These are phyloP conservation scores for Agaricales sp. DNA, from an alignment of 1,284 basidiomycete species.

Conservation along the genomic window DNA sequence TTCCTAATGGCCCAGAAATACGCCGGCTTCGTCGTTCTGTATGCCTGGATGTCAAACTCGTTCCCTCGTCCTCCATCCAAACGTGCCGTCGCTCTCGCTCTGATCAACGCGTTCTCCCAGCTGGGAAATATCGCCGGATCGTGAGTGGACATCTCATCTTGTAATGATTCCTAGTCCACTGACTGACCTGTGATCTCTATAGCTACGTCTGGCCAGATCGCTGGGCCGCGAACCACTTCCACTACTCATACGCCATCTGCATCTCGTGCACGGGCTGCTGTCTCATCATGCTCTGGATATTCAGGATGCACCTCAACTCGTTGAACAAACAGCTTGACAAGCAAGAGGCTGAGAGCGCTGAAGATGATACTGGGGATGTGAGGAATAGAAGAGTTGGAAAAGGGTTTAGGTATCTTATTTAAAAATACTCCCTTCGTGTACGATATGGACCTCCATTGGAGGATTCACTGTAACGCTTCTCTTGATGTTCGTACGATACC, in stretches of 20 bases:
- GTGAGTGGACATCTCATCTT: no score
- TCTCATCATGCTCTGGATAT: not conserved
- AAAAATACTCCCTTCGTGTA: no score
- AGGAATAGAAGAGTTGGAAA: not conserved
- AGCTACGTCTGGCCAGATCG: not conserved
- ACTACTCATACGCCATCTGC: constrained; percentile 1
- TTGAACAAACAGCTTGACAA: not conserved
- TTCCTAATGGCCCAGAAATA: constrained; percentile 70
- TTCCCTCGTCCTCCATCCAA: constrained; percentile 61
- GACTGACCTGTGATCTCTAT: not conserved
- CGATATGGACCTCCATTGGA: no score
- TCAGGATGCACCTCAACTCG: not conserved
- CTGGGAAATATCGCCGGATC: constrained; percentile 44
- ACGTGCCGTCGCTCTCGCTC: constrained; percentile 58
- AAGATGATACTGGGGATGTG: not conserved
- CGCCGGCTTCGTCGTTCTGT: constrained; percentile 54
- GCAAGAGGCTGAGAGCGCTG: not conserved
- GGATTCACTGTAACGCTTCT: no score
- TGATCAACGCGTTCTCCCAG: constrained; percentile 63
- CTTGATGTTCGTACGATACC: no score
- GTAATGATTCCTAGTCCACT: not conserved
- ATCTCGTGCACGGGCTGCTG: not conserved
- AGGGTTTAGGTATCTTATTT: not conserved
- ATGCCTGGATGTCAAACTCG: constrained; percentile 58
- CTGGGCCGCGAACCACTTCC: not conserved